Base-by-base conservation (phyloP, 1,284 basidiomycete genomes). In the Apiotrichum montevideense region DNA sequence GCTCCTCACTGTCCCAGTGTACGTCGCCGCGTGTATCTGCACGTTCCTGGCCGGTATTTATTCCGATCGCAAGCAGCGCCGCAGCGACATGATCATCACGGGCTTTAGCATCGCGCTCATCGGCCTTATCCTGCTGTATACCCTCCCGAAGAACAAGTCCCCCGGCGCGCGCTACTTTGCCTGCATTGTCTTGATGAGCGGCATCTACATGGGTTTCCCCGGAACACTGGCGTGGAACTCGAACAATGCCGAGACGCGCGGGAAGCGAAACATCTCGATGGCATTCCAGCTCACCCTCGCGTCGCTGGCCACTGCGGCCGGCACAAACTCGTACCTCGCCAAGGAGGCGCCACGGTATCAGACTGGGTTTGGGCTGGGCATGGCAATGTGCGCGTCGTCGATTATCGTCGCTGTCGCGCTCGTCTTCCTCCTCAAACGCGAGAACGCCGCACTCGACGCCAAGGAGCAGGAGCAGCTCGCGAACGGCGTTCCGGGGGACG, bases 1-100 rank as follows among this genome's bases (percentile, higher is more conserved):
- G 55, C 55, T 68, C 11, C 51, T 68, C 43, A 65, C 63, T 1
- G 56, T 66, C 29, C 66, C 66, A n/a, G 35, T 63, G 14, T 64
- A 67, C 56, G 33, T 43, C 10, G 49, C 57, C 14, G 63, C 64
- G 14, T 59, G 59, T 47, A 13, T 62, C 29, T 58, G 62, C 56
- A 51, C 51, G 6, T 48, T 61, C n/a, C 6, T 21, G 4, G 54
- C 42, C n/a, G 50, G 55, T 5, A 13, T 59, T 43, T 59, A 59
- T 47, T 59, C 58, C 37, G 65, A 64, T 52, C 46, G 56, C 29
- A 52, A 49, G 34, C 51, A 57, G 43, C 51, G 58, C 10, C 66
- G 64, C 13, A 49, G 15, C 10, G 54, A 58, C 49, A 54, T 61
- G 53, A 56, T 63, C 42, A 6, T 64, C 11, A 33, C 47, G 35